Evolutionary conservation across 495 filamentous ascomycete species (phyloP).

Genomic region (Trichoderma parareesei): DNA sequence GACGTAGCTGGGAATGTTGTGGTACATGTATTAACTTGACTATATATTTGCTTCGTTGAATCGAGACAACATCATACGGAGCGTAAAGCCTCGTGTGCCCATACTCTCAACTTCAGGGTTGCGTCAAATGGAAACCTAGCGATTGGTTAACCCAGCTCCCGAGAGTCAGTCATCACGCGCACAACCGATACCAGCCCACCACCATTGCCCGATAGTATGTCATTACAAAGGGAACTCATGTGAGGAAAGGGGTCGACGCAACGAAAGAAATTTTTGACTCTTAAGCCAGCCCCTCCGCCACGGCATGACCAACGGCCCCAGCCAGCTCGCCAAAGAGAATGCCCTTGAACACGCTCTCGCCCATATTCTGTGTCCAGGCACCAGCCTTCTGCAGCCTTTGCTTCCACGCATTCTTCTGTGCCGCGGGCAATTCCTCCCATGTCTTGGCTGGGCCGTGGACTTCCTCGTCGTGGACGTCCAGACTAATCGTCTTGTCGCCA

Average conservation of each 20-base stretch:
- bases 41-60: background rate
- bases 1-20: background rate
- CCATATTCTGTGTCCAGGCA: constrained; percentile 63
- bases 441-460: constrained; percentile 37
- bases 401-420: constrained; percentile 61
- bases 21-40: background rate
- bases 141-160: background rate
- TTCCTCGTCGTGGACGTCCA: constrained; percentile 38
- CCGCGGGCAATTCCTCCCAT: constrained; percentile 57
- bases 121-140: background rate
- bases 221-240: background rate
- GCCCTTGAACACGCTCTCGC: constrained; percentile 63
- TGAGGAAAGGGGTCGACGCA: background rate
- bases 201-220: too few species aligned
- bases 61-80: background rate
- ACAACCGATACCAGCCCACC: too few species aligned
- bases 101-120: background rate
- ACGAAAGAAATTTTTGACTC: background rate
- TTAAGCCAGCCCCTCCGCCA: constrained; percentile 22
- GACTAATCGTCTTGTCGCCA: background rate
- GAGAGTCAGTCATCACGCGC: too few species aligned
- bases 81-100: background rate
- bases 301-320: constrained; percentile 44
- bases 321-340: constrained; percentile 67
- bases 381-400: constrained; percentile 57